Evolutionary conservation across 345 rosid genomes (phyloP), one percentile per base, ranked within the genome.

Genomic region (Eucalyptus microcorys): DNA sequence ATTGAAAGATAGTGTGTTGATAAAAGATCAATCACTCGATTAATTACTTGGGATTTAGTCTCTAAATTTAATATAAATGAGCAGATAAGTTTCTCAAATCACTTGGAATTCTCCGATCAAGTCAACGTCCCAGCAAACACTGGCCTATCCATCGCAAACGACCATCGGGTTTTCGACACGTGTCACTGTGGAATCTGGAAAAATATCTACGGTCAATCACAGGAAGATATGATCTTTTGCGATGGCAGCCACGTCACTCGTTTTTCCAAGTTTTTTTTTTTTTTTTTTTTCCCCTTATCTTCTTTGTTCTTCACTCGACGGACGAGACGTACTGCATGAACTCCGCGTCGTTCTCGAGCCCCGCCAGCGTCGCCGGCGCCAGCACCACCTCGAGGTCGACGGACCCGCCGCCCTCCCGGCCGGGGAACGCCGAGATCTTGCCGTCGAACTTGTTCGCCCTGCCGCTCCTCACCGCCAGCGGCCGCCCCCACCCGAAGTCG

Each of bases 401-500:
- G 87, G 96, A 93, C 49, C 99, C 99, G 16, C 93, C 90, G 2
- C 95, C 99, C 89, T 96, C 97, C 87, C 96, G 89, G 1, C 99
- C 96, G 0, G 99, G 99, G 87, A 96, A 96, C 48, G 99, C 99
- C 10, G 99, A 96, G 45, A 96, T 96, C 91, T 97, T 96, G 15
- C 99, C 99, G 87, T 98, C 99, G 88, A 98, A 98, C 45, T 98
- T 98, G 76, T 98, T 98, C 59, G 99, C 98, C 92, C 93, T 91
- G 7, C 99, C 99, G 57, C 99, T 98, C 87, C 99, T 91, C 48
- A 98, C 93, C 1, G 99, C 99, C 91, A 95, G n/a, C 9, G 99
- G 99, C 15, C 91, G 93, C 10, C 99, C 99, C 99, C 99, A 98
- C 64, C 99, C 99, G 89, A 98, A 98, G 91, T 98, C 98, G 86